Evolutionary conservation across 768 basidiomycete genomes (phyloP).

Genomic region (Lactarius indigo): DNA sequence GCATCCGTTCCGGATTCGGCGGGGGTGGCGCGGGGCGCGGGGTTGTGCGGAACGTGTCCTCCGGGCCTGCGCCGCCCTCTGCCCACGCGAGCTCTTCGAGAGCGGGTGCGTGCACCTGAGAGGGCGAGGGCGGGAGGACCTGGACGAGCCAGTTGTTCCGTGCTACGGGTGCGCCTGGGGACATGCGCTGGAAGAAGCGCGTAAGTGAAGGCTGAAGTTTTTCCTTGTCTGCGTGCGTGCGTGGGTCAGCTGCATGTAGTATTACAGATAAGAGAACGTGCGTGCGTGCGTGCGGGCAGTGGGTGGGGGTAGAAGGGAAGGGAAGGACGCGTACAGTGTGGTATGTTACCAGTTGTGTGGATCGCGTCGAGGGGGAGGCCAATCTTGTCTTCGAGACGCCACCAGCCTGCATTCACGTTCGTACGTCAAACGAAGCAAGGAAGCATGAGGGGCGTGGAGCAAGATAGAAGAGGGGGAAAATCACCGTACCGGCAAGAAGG

Average conservation of each 20-base stretch:
- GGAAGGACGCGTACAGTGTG: slow-evolving; percentile 51
- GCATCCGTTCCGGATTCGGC: slow-evolving; percentile 40
- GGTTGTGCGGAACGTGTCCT: slow-evolving; percentile 39
- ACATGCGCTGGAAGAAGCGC: slow-evolving; percentile 65
- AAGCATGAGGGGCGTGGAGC: neutral
- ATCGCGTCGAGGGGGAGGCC: slow-evolving; percentile 71
- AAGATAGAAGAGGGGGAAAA: neutral
- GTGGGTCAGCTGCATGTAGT: neutral
- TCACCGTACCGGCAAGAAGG: slow-evolving; percentile 50
- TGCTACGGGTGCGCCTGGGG: slow-evolving; percentile 63
- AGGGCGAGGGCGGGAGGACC: slow-evolving; percentile 34
- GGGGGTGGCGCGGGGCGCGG: slow-evolving; percentile 3
- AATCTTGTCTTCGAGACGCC: slow-evolving; percentile 75
- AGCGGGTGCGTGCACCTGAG: slow-evolving; percentile 39
- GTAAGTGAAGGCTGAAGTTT: slow-evolving; percentile 62
- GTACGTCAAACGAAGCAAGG: slow-evolving; percentile 7
- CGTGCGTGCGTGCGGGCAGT: neutral
- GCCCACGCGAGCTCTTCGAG: slow-evolving; percentile 68
- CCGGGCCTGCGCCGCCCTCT: slow-evolving; percentile 49
- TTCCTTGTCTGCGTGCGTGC: slow-evolving; percentile 44
- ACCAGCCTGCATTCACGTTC: slow-evolving; percentile 48
- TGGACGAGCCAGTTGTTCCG: slow-evolving; percentile 65
- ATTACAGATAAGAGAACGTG: neutral
- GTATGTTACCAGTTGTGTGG: slow-evolving; percentile 65
- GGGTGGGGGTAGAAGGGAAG: neutral